A percentile compares a stretch with the other conserved stretches of the same genome.
phyloP scores from a whole-genome alignment of 257 asterid genomes.

The Primulina tabacum region DNA sequence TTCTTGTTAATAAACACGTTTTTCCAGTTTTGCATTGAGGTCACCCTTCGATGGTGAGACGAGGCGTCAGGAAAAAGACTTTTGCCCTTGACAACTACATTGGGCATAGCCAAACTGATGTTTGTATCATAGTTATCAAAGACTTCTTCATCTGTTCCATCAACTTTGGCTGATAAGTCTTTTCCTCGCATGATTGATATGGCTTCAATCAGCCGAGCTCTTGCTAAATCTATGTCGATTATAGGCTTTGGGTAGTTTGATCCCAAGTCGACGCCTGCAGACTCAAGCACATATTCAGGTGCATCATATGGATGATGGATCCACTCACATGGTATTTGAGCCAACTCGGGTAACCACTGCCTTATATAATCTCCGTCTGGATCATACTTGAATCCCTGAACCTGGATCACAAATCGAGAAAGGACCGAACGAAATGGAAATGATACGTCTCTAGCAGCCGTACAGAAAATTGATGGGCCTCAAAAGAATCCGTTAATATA shows the following conservation, averaged over 20 bases:
- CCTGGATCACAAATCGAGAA: constrained; percentile 39
- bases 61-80: constrained; percentile 48
- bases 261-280: constrained; percentile 84
- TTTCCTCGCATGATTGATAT: constrained; percentile 54
- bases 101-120: constrained; percentile 22
- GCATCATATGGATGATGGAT: constrained; percentile 97
- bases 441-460: too few species aligned
- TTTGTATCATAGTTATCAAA: constrained; percentile 53
- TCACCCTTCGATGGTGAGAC: constrained; percentile 77
- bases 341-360: constrained; percentile 90
- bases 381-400: constrained; percentile 86
- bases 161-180: constrained; percentile 41
- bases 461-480: too few species aligned
- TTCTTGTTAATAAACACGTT: constrained; percentile 36
- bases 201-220: constrained; percentile 69
- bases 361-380: constrained; percentile 80
- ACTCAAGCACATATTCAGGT: constrained; percentile 60
- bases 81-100: constrained; percentile 37
- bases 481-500: too few species aligned
- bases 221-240: constrained; percentile 64
- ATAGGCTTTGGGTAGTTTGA: constrained; percentile 78
- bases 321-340: constrained; percentile 87
- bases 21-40: constrained; percentile 46
- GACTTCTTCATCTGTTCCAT: constrained; percentile 56
- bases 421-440: background rate